Evolutionary conservation across 257 asterid species (phyloP), one percentile per base, ranked within the genome.

Genomic region (Apocynum venetum): DNA sequence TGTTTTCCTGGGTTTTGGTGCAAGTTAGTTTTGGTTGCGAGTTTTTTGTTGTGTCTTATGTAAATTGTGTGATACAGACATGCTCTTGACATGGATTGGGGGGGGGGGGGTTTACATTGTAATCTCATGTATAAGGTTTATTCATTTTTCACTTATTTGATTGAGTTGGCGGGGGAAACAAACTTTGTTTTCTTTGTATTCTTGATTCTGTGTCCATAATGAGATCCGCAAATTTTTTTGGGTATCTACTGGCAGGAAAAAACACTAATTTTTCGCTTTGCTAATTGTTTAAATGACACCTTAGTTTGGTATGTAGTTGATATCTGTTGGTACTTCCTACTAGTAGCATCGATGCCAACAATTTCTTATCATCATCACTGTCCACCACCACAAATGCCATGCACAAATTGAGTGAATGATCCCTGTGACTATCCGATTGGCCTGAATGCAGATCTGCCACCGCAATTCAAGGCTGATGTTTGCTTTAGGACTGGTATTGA

Each of bases 1-100:
- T 56, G 17, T 47, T 36, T 36, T 38, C 71, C 56, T n/a, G 71
- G 81, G 74, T 76, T 52, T 70, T 61, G 65, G 65, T 65, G 66
- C 76, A 76, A 73, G 72, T 75, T 78, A 67, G 66, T 79, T 38
- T 55, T 76, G 73, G 83, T 79, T 85, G 84, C 76, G 82, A 69
- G 59, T 19, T 78, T 55, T 55, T 57, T 57, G 57, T 80, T 83
- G 79, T 85, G 55, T 79, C 56, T 60, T 82, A 78, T 85, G 87
- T 79, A 79, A 64, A 77, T 46, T 71, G 38, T 70, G 79, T 80
- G 55, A 31, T 44, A 43, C 51, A 66, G 51, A n/a, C 46, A 15
- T 79, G 64, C 40, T 64, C 61, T 47, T 46, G 53, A n/a, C 40
- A 8, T 70, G 13, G 43, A 19, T 11, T 35, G n/a, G 31, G 31